Evolutionary conservation across 495 filamentous ascomycete genomes (phyloP).

Genomic region (Aspergillus coremiiformis): DNA sequence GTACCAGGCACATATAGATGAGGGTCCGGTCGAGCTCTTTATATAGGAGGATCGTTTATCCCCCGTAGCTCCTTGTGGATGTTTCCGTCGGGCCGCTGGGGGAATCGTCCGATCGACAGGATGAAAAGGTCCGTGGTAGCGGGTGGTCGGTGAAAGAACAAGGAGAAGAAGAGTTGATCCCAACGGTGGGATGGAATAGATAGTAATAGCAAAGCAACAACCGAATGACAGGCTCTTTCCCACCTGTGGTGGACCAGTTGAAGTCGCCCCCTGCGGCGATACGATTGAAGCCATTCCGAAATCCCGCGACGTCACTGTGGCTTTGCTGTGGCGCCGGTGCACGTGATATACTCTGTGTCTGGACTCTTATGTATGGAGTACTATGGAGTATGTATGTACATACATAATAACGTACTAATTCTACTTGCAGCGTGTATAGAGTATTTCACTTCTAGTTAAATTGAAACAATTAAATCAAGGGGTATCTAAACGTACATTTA

Average conservation of each 20-base stretch:
- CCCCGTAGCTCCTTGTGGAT: neutral
- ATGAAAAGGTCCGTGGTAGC: neutral
- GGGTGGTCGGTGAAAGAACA: too few relatives aligned
- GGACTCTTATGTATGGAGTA: too few relatives aligned
- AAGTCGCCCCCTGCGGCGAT: neutral
- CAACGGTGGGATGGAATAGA: neutral
- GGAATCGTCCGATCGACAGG: neutral
- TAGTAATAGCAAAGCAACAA: neutral
- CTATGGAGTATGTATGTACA: too few relatives aligned
- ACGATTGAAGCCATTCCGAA: neutral
- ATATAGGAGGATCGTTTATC: neutral
- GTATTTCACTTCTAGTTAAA: neutral
- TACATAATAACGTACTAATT: too few relatives aligned
- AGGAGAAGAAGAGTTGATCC: neutral
- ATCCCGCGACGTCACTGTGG: conserved; percentile 1
- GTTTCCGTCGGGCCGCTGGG: too few relatives aligned
- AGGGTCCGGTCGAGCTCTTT: neutral
- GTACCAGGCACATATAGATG: neutral
- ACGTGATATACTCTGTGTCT: neutral
- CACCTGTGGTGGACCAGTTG: neutral
- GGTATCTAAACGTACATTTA: conserved; percentile 25
- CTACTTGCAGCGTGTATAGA: too few relatives aligned
- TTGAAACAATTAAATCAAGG: conserved; percentile 12
- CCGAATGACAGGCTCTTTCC: neutral
- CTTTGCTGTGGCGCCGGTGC: neutral